phyloP scores from a whole-genome alignment of 208 protist species.

The Leishmania braziliensis region DNA sequence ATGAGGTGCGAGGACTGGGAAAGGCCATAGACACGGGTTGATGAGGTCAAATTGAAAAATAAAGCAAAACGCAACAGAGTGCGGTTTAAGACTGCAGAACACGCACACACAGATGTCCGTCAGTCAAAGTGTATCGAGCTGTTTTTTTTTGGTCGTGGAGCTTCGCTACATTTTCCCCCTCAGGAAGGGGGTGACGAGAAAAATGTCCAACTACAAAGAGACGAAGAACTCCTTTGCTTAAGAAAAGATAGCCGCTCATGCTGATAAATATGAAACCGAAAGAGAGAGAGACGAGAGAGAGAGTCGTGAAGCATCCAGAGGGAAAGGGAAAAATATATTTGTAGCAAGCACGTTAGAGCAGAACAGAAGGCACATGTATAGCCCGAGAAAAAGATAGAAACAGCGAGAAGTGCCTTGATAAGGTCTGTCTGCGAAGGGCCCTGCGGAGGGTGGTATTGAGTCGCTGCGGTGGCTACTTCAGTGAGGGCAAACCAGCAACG shows the following conservation, averaged over 20 bases:
- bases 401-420: conserved; percentile 14
- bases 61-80: background rate
- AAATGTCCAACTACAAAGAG: too few relatives aligned
- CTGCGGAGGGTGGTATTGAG: background rate
- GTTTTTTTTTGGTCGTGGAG: background rate
- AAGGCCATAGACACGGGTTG: background rate
- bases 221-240: background rate
- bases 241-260: background rate
- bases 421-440: conserved; percentile 1
- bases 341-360: background rate
- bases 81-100: background rate
- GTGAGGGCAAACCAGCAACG: conserved; percentile 45
- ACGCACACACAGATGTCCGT: background rate
- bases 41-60: background rate
- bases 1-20: background rate
- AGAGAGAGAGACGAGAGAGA: conserved; percentile 2
- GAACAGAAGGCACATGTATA: conserved; percentile 3
- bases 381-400: conserved; percentile 7
- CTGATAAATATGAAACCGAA: conserved; percentile 1
- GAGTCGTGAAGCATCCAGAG: background rate
- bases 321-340: background rate
- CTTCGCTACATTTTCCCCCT: background rate
- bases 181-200: background rate
- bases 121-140: too few relatives aligned
- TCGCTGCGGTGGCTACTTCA: conserved; percentile 2